phyloP scores from a whole-genome alignment of 2,329 filamentous ascomycete species.

The Alternaria solani region DNA sequence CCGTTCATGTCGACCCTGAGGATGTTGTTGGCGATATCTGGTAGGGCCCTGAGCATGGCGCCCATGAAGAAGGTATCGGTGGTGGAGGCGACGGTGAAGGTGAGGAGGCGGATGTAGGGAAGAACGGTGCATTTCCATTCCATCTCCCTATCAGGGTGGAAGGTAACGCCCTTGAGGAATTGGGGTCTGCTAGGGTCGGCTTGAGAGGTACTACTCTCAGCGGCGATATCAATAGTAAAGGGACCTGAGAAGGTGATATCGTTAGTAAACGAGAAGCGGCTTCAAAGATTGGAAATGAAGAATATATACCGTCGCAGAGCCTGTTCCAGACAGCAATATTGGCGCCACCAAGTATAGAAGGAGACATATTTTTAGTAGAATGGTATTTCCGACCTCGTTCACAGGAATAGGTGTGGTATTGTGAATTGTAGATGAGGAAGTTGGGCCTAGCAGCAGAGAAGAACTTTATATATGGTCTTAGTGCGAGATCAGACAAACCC shows the following conservation, averaged over 20 bases:
- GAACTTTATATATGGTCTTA: background rate
- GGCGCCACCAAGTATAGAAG: background rate
- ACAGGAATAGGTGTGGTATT: background rate
- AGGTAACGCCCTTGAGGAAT: conserved; percentile 20
- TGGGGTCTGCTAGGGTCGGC: conserved; percentile 12
- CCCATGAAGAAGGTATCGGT: conserved; percentile 20
- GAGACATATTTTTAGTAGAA: no score
- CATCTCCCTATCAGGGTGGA: background rate
- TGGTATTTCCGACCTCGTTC: background rate
- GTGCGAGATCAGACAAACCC: background rate
- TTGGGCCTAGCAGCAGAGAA: background rate
- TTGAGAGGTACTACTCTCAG: conserved; percentile 18
- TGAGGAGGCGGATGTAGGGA: conserved; percentile 16
- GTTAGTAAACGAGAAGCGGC: background rate
- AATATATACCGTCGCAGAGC: background rate
- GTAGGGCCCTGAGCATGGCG: conserved; percentile 15
- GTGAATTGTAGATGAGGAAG: background rate
- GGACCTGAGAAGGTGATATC: conserved; percentile 4
- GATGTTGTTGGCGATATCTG: conserved; percentile 18
- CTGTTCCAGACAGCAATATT: background rate
- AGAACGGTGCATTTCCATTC: conserved; percentile 23
- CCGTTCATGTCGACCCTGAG: conserved; percentile 55
- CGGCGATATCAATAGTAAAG: conserved; percentile 12
- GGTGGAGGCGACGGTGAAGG: conserved; percentile 24
- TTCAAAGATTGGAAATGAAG: background rate